These are phyloP conservation scores for Aechmea fasciata DNA, from an alignment of 176 grass and related monocot species.

Conservation along the genomic window DNA sequence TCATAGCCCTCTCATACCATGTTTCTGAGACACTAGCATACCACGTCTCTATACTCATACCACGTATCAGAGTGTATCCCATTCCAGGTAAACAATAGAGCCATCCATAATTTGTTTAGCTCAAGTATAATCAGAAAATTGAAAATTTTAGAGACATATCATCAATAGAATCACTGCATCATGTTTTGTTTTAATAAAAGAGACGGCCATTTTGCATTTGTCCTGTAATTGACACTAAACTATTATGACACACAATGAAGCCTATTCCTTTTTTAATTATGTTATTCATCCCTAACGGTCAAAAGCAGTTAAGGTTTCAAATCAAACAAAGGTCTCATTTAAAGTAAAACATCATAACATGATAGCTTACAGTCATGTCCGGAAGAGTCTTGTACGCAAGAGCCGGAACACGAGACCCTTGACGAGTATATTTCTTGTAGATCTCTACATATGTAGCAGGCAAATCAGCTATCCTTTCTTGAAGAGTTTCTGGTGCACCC, in stretches of 20 bases:
- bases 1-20: no score
- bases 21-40: no score
- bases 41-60: no score
- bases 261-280: background rate
- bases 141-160: no score
- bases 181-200: background rate
- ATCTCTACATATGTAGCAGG: slow-evolving; percentile 84
- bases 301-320: background rate
- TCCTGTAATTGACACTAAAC: background rate
- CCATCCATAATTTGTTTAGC: no score
- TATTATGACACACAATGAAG: background rate
- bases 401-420: slow-evolving; percentile 91
- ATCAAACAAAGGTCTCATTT: background rate
- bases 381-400: slow-evolving; percentile 90
- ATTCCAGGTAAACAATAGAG: no score
- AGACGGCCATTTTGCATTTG: background rate
- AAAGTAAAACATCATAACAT: slow-evolving; percentile 2
- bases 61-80: no score
- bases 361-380: slow-evolving; percentile 84
- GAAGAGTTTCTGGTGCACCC: slow-evolving; percentile 98
- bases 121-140: no score
- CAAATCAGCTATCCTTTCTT: slow-evolving; percentile 81
- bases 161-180: no score
- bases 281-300: no score
- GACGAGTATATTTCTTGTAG: slow-evolving; percentile 93